Percentiles rank a stretch among this genome's conserved stretches.
phyloP scores from a whole-genome alignment of 352 stramenopile species.

The Phytophthora multivora region DNA sequence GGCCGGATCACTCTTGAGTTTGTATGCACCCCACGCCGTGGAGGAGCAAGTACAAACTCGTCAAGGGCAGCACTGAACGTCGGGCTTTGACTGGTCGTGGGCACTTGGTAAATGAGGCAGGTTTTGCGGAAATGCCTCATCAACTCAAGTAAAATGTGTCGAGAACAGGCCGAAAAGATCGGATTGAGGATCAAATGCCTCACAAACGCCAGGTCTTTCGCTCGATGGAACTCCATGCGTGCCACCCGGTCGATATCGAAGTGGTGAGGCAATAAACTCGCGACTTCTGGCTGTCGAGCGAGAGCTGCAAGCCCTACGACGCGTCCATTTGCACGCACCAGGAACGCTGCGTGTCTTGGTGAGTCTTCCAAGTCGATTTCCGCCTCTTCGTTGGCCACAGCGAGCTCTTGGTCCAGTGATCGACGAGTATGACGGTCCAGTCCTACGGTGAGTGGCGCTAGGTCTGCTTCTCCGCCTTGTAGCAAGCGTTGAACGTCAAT shows the following conservation, averaged over 20 bases:
- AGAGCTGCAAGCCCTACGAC: constrained; percentile 53
- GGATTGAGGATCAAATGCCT: constrained; percentile 75
- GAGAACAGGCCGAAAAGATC: constrained; percentile 62
- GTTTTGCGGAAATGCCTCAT: constrained; percentile 80
- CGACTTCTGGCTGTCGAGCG: constrained; percentile 50
- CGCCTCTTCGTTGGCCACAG: constrained; percentile 45
- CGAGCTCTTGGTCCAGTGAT: constrained; percentile 43
- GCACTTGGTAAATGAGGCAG: constrained; percentile 61
- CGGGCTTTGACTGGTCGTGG: constrained; percentile 20
- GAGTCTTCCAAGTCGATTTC: constrained; percentile 76
- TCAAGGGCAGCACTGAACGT: constrained; percentile 49
- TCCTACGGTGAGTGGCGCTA: constrained; percentile 10
- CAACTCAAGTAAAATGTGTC: constrained; percentile 77
- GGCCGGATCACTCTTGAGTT: not conserved
- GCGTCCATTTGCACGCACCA: constrained; percentile 53
- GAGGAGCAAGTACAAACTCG: constrained; percentile 67
- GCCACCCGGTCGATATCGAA: constrained; percentile 75
- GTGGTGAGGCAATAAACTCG: constrained; percentile 55
- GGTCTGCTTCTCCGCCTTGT: constrained; percentile 15
- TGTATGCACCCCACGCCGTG: constrained; percentile 37
- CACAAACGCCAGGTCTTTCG: constrained; percentile 72
- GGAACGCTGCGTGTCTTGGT: constrained; percentile 61
- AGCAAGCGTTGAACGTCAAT: constrained; percentile 44
- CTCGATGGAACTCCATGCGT: constrained; percentile 65
- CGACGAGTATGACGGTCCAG: constrained; percentile 40